Percentiles rank a stretch among this genome's conserved stretches.
These are phyloP conservation scores for Fusarium caatingaense DNA, from an alignment of 2,329 filamentous ascomycete genomes.

Conservation along the genomic window DNA sequence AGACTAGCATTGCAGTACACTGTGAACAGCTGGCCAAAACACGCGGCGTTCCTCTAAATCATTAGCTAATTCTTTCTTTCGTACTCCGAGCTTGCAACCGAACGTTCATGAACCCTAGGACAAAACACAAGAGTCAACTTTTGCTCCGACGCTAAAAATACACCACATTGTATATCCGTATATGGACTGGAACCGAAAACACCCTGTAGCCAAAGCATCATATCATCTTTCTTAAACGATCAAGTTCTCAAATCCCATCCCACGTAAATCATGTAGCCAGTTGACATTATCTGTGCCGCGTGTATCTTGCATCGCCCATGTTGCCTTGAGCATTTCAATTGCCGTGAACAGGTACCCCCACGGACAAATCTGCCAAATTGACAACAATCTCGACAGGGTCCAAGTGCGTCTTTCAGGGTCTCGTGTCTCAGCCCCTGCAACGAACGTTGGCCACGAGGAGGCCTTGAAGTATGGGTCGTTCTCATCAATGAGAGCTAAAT, in stretches of 20 bases:
- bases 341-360: constrained; percentile 64
- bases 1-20: constrained; percentile 28
- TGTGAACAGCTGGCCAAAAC: constrained; percentile 32
- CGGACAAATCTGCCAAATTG: constrained; percentile 59
- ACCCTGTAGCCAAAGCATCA: constrained; percentile 11
- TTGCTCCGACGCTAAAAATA: constrained; percentile 26
- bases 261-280: constrained; percentile 59
- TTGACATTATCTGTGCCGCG: constrained; percentile 42
- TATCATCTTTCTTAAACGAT: constrained; percentile 54
- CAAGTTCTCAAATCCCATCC: constrained; percentile 58
- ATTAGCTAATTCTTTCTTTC: constrained; percentile 20
- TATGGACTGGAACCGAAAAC: constrained; percentile 25
- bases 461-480: constrained; percentile 67
- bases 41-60: constrained; percentile 15
- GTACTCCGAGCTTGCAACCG: constrained; percentile 22
- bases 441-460: constrained; percentile 69
- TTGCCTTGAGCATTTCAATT: constrained; percentile 61
- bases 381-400: constrained; percentile 61
- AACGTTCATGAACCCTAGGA: constrained; percentile 16
- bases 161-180: constrained; percentile 5
- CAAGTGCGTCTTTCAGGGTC: constrained; percentile 60
- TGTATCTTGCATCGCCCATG: constrained; percentile 59
- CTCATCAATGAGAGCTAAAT: constrained; percentile 61
- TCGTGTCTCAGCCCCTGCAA: constrained; percentile 66
- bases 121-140: constrained; percentile 28